Evolutionary conservation across 192 early-diverging fungal species (phyloP).

Genomic region (Funneliformis geosporum): DNA sequence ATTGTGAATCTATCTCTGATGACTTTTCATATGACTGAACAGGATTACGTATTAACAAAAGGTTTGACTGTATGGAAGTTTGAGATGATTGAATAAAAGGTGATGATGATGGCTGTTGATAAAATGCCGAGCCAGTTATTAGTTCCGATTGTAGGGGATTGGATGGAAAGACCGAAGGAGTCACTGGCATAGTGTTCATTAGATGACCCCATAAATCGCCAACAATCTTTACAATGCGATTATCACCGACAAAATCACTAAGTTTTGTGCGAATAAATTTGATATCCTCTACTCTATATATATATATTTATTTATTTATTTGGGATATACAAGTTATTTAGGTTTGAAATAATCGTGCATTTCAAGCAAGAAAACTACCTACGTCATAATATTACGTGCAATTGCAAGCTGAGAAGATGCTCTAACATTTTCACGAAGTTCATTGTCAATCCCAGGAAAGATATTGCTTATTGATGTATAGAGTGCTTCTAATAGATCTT

Average conservation of each 20-base stretch:
- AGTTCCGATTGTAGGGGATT: not conserved
- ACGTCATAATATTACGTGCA: not conserved
- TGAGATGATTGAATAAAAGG: too few relatives aligned
- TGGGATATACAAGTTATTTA: too few relatives aligned
- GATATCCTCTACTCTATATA: not conserved
- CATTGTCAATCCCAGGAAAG: not conserved
- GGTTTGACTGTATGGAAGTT: not conserved
- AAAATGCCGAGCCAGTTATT: not conserved
- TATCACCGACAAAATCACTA: not conserved
- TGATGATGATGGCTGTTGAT: not conserved
- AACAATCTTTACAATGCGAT: not conserved
- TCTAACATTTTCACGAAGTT: constrained; percentile 22
- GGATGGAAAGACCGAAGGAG: not conserved
- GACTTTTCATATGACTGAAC: not conserved
- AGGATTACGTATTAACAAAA: not conserved
- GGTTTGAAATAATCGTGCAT: too few relatives aligned
- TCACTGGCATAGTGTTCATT: not conserved
- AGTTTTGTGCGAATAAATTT: not conserved
- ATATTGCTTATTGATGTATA: not conserved
- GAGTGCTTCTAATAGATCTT: not conserved
- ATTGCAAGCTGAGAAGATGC: not conserved
- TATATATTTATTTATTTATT: too few relatives aligned
- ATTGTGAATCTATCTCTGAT: not conserved
- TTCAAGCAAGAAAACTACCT: not conserved
- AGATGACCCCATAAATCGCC: not conserved